Percentiles rank a stretch among this genome's conserved stretches.
phyloP scores from a whole-genome alignment of 768 basidiomycete species.

The Podaxis rugospora region DNA sequence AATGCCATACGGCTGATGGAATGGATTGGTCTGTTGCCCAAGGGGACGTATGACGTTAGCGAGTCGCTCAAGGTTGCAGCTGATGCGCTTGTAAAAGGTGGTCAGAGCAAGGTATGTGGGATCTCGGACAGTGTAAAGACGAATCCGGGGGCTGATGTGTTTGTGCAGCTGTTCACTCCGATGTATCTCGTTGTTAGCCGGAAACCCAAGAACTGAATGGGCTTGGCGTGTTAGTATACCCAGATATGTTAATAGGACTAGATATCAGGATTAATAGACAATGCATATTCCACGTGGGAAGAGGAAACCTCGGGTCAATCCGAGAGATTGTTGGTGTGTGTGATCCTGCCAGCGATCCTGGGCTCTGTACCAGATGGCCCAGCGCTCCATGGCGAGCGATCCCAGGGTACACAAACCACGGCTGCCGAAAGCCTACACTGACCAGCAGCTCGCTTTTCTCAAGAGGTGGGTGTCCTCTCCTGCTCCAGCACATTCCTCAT shows the following conservation, averaged over 20 bases:
- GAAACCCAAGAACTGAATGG: constrained; percentile 45
- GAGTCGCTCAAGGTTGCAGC: constrained; percentile 85
- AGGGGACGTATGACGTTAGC: constrained; percentile 88
- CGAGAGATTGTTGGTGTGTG: constrained; percentile 7
- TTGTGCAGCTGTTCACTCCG: constrained; percentile 73
- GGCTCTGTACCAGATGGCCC: constrained; percentile 20
- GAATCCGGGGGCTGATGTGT: constrained; percentile 13
- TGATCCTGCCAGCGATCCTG: constrained; percentile 14
- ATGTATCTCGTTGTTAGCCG: constrained; percentile 73
- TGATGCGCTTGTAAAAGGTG: constrained; percentile 76
- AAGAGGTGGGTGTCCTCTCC: constrained; percentile 32
- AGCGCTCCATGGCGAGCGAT: constrained; percentile 41
- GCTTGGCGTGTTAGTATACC: constrained; percentile 11
- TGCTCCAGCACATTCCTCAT: background rate
- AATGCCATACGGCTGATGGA: constrained; percentile 76
- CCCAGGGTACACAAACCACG: constrained; percentile 64
- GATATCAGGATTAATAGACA: constrained; percentile 5
- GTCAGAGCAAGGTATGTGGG: constrained; percentile 70
- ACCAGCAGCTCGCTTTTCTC: constrained; percentile 57
- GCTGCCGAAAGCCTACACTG: constrained; percentile 60
- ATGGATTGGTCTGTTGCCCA: constrained; percentile 74
- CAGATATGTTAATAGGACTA: constrained; percentile 9
- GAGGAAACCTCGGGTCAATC: constrained; percentile 9
- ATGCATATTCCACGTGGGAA: constrained; percentile 6
- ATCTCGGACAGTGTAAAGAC: background rate